Base-by-base conservation (phyloP, 2,329 filamentous ascomycete species). In the Fusarium hostae region DNA sequence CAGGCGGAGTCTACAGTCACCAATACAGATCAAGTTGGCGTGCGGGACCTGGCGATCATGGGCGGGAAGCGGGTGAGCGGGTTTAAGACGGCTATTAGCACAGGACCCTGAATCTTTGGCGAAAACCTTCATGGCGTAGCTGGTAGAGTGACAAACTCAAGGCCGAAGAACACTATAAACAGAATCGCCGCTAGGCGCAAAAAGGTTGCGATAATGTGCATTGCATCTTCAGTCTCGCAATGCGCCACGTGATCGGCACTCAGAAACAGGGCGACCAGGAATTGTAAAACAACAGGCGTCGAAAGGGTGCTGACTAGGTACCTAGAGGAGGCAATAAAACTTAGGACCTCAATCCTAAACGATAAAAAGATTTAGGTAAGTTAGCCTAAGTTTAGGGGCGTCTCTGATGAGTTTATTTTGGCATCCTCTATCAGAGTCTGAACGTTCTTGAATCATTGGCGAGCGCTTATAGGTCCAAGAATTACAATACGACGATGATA, bases 11-110 rank as follows among this genome's bases (percentile, higher is more conserved):
- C 12, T 35, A 4, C 3, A 26, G 12, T 56, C 22, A 24, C 52
- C 12, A 32, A 32, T 47, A 47, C 44, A 47, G 26, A 34, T 26
- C 24, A 16, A 37, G 39, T 34, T 48, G 10, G 22, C 22, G 3
- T 18, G 40, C 30, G 30, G 28, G 16, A 40, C 48, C 30, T 2
- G 34, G 28, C 20, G 28, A 68, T 51, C 63, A 41, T 24, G 10
- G 6, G 6, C 63, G 64, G 56, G 43, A 67, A 28, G 48, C 18
- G 40, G 54, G 7, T 24, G 6, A 2, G 4, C 64, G 66, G 65
- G 26, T 64, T 64, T 68, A 52, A 44, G 34, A 52, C 64, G 64
- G 66, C 15, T 37, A 52, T 48, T 52, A 34, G 45, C 20, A 47
- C 3, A 64, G 64, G 64, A 68, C 65, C 65, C 65, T 57, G 63